Evolutionary conservation across 2,329 filamentous ascomycete species (phyloP).

Genomic region (Stagonosporopsis rhizophila): DNA sequence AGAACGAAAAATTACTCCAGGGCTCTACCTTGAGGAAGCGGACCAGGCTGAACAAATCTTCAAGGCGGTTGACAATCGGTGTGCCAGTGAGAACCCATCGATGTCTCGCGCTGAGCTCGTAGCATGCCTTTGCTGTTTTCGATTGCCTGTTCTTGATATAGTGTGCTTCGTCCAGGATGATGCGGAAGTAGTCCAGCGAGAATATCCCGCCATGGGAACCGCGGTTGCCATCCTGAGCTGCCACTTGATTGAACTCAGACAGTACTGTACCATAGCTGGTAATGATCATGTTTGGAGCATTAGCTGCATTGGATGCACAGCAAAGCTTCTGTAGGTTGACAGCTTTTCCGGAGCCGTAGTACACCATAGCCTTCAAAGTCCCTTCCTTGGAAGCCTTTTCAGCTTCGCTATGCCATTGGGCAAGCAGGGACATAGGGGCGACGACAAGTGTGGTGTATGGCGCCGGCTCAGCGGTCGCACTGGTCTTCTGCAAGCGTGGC

Average conservation of each 20-base stretch:
- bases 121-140: constrained; percentile 95
- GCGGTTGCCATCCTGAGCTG: constrained; percentile 69
- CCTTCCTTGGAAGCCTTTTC: constrained; percentile 87
- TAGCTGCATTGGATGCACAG: constrained; percentile 72
- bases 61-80: constrained; percentile 93
- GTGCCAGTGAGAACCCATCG: constrained; percentile 95
- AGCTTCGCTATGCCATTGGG: constrained; percentile 96
- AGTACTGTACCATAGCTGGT: constrained; percentile 93
- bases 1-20: constrained; percentile 99
- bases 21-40: constrained; percentile 93
- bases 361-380: constrained; percentile 83
- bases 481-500: constrained; percentile 66
- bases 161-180: constrained; percentile 96
- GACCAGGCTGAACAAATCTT: constrained; percentile 92
- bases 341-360: constrained; percentile 88
- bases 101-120: constrained; percentile 83
- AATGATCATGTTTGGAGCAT: constrained; percentile 88
- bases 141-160: constrained; percentile 86
- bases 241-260: constrained; percentile 83
- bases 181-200: constrained; percentile 89
- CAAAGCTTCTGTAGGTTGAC: constrained; percentile 81
- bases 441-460: constrained; percentile 92
- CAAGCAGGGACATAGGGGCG: constrained; percentile 95
- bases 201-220: constrained; percentile 75
- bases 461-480: constrained; percentile 68